Conservation (phyloP, 495 filamentous ascomycete species). For the Penicillium soppii region DNA sequence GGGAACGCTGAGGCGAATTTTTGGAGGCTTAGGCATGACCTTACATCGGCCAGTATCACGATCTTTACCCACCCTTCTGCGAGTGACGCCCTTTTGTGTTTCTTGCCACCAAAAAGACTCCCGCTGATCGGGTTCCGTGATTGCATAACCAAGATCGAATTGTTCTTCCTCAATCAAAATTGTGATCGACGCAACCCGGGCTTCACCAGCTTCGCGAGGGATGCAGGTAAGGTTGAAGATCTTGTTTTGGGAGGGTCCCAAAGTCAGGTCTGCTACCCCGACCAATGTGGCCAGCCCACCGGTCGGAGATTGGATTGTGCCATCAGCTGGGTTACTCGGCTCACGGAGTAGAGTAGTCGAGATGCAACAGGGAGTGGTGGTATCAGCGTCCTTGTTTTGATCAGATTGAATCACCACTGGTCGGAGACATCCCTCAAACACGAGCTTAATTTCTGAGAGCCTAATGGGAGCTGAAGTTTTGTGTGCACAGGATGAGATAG, state of each 20-base stretch:
- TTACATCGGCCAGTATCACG: constrained; percentile 49
- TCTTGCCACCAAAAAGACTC: constrained; percentile 56
- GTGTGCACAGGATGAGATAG: constrained; percentile 69
- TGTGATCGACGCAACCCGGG: constrained; percentile 62
- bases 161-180: constrained; percentile 59
- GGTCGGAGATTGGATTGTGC: constrained; percentile 41
- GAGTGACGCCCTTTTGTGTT: constrained; percentile 33
- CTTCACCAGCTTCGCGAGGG: constrained; percentile 78
- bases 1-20: constrained; percentile 70
- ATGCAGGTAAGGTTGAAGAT: constrained; percentile 70
- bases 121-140: constrained; percentile 47
- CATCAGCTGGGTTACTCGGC: constrained; percentile 26
- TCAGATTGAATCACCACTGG: constrained; percentile 48
- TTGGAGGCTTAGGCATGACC: constrained; percentile 86
- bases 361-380: constrained; percentile 23
- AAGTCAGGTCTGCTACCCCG: constrained; percentile 63
- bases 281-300: constrained; percentile 38
- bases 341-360: constrained; percentile 36
- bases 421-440: constrained; percentile 68
- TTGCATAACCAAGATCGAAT: constrained; percentile 67
- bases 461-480: constrained; percentile 58
- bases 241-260: constrained; percentile 66
- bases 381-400: constrained; percentile 28
- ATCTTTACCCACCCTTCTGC: constrained; percentile 40
- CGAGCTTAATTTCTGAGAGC: constrained; percentile 62